Evolutionary conservation across 768 basidiomycete species (phyloP), one percentile per base, ranked within the genome.

Genomic region (Tephrocybe sp.): DNA sequence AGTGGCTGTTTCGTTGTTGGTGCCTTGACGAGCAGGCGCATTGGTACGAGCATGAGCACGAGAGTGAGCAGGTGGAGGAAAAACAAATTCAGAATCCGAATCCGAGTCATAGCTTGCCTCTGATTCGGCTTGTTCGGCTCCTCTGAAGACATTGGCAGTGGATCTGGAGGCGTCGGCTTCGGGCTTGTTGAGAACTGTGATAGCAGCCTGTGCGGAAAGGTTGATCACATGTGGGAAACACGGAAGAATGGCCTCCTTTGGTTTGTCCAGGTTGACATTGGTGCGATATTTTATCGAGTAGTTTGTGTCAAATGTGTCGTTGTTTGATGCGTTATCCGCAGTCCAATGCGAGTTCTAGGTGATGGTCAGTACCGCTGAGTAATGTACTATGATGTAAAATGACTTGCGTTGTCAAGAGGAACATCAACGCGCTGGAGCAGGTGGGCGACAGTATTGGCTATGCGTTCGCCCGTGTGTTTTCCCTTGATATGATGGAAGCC

Each of bases 161-260:
- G 28, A 7, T 12, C 28, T 30, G 28, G 28, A 30, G 28, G 28
- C 6, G 12, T 30, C 7, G 28, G 28, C 28, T 7, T 30, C 28
- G 28, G 12, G 28, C 28, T 30, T 30, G 28, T 30, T 12, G 12
- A 30, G 12, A 7, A 12, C 6, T 6, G 28, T 19, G 18, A 37
- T 31, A 46, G 50, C 18, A 38, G 30, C 19, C 21, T 44, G 42
- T n/a, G 32, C 15, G 16, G 28, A 30, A 2, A 51, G 26, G 16
- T 51, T 43, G 34, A 51, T 27, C 3, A 51, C 21, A 45, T 51
- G 50, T 3, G 51, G 51, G 22, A 52, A 52, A 21, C 51, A 52
- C 5, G 35, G 35, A 19, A 51, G 45, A 9, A 24, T 22, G 18
- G 22, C 27, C 9, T 36, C 38, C 26, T 39, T 24, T 35, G 43